A percentile compares a stretch with the other conserved stretches of the same genome.
These are phyloP conservation scores for Suillus subaureus DNA, from an alignment of 768 basidiomycete species.

Conservation along the genomic window DNA sequence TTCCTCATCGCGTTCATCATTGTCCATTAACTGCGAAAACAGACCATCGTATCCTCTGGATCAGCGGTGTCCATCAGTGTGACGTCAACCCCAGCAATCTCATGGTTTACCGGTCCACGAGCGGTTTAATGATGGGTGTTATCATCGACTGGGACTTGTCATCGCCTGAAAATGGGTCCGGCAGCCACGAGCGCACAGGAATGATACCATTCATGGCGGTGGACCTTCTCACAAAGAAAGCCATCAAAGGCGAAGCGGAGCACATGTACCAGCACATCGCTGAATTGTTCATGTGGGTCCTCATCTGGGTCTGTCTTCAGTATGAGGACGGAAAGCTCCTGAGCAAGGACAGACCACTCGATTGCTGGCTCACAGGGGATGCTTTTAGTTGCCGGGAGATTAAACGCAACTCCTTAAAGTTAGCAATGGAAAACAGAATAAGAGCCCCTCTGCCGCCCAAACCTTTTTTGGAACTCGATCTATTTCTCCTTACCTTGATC, in stretches of 20 bases:
- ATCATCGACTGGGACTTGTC: conserved; percentile 35
- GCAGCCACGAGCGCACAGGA: conserved; percentile 23
- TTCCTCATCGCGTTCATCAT: neutral
- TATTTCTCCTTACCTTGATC: neutral
- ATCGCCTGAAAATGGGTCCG: conserved; percentile 10
- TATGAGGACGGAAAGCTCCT: neutral
- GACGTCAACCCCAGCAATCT: conserved; percentile 36
- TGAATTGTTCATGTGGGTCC: neutral
- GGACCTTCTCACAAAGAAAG: conserved; percentile 24
- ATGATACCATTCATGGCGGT: conserved; percentile 38
- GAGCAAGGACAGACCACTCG: neutral
- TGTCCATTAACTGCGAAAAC: neutral
- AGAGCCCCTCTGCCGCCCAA: neutral
- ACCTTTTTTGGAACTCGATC: neutral
- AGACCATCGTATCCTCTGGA: conserved; percentile 34
- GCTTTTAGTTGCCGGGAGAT: neutral
- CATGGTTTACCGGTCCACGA: conserved; percentile 25
- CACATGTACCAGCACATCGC: neutral
- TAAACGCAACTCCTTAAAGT: neutral
- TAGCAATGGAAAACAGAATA: neutral
- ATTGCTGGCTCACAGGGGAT: neutral
- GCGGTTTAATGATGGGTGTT: conserved; percentile 20
- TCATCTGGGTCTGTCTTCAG: neutral
- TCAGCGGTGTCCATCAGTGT: conserved; percentile 25
- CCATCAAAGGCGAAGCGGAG: neutral